phyloP scores from a whole-genome alignment of 257 asterid genomes.

The Primulina huaijiensis region DNA sequence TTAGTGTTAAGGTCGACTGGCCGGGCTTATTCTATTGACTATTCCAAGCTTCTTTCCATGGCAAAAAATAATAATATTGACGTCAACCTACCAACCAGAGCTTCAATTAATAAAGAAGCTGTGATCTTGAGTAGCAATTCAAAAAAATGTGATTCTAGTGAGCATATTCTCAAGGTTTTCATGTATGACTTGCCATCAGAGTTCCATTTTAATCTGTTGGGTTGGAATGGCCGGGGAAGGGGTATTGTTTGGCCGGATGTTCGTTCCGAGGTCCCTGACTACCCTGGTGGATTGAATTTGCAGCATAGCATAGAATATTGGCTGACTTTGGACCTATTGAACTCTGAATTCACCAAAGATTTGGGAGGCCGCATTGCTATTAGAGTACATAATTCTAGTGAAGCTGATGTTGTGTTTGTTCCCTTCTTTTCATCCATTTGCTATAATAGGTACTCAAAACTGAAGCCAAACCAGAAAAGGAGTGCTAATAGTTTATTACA shows the following conservation, averaged over 20 bases:
- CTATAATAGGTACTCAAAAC: constrained; percentile 68
- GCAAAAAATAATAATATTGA: constrained; percentile 27
- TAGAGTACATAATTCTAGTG: constrained; percentile 66
- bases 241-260: constrained; percentile 75
- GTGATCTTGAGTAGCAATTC: constrained; percentile 19
- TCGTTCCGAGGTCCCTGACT: constrained; percentile 48
- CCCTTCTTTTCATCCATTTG: constrained; percentile 86
- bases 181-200: constrained; percentile 91
- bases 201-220: constrained; percentile 68
- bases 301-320: constrained; percentile 97
- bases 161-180: constrained; percentile 58
- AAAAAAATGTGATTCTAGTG: constrained; percentile 33
- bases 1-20: constrained; percentile 57
- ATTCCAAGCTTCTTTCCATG: constrained; percentile 38
- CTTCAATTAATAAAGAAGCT: constrained; percentile 23
- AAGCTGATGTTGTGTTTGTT: constrained; percentile 87
- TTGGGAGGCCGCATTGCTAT: constrained; percentile 47
- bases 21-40: constrained; percentile 39
- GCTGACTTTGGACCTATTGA: constrained; percentile 79
- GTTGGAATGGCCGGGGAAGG: constrained; percentile 54
- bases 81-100: constrained; percentile 9
- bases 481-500: constrained; percentile 55
- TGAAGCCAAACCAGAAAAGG: constrained; percentile 41
- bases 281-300: constrained; percentile 88
- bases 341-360: constrained; percentile 46